phyloP scores from a whole-genome alignment of 345 rosid species.

The Salix viminalis region DNA sequence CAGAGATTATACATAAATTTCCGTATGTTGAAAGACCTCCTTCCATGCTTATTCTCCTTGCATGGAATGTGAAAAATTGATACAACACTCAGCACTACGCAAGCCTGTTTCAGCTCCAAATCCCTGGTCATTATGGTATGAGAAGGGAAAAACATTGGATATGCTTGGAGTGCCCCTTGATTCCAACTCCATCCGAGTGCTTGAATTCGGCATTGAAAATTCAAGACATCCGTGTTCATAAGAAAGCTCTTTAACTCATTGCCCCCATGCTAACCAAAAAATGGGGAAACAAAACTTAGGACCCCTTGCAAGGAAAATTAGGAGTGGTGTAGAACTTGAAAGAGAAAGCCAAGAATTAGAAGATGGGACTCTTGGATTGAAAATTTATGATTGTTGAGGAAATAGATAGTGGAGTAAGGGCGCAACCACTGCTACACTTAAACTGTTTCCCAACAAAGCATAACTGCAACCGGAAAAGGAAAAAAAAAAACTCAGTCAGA shows the following conservation, averaged over 20 bases:
- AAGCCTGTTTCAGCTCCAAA: background rate
- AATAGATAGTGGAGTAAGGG: slow-evolving; percentile 73
- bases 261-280: background rate
- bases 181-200: too few relatives aligned
- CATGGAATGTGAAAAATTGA: background rate
- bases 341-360: background rate
- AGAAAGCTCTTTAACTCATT: background rate
- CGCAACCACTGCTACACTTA: slow-evolving; percentile 83
- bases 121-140: background rate
- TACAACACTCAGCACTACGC: background rate
- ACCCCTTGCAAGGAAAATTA: background rate
- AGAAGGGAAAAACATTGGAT: background rate
- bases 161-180: background rate
- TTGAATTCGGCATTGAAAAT: too few relatives aligned
- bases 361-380: background rate
- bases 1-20: background rate
- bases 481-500: background rate
- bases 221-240: too few relatives aligned
- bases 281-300: background rate
- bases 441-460: slow-evolving; percentile 89
- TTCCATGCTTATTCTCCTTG: background rate
- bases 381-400: slow-evolving; percentile 35
- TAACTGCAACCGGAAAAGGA: slow-evolving; percentile 42
- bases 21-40: background rate
- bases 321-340: background rate